Evolutionary conservation across 2,329 filamentous ascomycete genomes (phyloP).

Genomic region (Rutstroemia sp.): DNA sequence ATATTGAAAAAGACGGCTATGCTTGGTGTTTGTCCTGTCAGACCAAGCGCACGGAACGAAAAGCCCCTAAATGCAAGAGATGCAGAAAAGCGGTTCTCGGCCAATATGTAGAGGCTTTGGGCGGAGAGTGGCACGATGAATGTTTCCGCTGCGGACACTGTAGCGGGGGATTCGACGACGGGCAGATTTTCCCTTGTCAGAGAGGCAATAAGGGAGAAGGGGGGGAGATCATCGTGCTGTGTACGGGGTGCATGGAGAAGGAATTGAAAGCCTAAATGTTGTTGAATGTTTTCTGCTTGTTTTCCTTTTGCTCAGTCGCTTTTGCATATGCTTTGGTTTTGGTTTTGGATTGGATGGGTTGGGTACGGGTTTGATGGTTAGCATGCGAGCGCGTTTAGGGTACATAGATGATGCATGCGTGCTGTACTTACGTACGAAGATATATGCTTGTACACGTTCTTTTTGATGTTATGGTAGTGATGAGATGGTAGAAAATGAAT

Average conservation of each 20-base stretch:
- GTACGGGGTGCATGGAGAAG: conserved; percentile 51
- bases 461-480: too few relatives aligned
- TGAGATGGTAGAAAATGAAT: too few relatives aligned
- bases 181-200: conserved; percentile 50
- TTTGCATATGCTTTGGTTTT: background rate
- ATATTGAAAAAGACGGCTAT: conserved; percentile 93
- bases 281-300: background rate
- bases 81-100: conserved; percentile 83
- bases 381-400: too few relatives aligned
- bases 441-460: too few relatives aligned
- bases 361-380: too few relatives aligned
- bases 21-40: conserved; percentile 95
- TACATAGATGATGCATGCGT: too few relatives aligned
- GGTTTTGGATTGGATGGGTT: too few relatives aligned
- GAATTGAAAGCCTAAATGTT: conserved; percentile 45
- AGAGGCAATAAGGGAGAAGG: conserved; percentile 37
- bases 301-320: background rate
- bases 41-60: conserved; percentile 82
- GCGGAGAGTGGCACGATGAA: conserved; percentile 84
- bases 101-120: conserved; percentile 81
- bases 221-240: conserved; percentile 47
- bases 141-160: conserved; percentile 78
- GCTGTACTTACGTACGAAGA: too few relatives aligned
- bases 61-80: conserved; percentile 78
- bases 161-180: conserved; percentile 53